phyloP scores from a whole-genome alignment of 176 grass and related monocot species.

The Aegilops tauschii region DNA sequence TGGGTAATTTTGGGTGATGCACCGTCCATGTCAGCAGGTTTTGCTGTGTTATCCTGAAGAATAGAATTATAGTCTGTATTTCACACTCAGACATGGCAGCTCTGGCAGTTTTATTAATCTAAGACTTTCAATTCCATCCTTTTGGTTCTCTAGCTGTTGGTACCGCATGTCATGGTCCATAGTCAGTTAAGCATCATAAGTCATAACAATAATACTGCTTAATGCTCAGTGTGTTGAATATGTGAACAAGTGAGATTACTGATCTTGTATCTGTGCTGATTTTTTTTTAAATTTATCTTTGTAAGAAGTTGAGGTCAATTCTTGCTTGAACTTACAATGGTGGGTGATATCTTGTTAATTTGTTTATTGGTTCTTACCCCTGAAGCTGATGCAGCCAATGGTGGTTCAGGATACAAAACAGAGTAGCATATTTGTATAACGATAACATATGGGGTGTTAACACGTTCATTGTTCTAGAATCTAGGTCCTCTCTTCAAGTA shows the following conservation, averaged over 20 bases:
- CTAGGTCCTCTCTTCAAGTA: too few species aligned
- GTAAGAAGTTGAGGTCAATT: not conserved
- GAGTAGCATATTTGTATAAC: not conserved
- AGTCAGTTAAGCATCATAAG: not conserved
- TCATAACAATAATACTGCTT: not conserved
- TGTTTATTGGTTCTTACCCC: not conserved
- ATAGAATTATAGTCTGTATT: not conserved
- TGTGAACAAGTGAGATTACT: not conserved
- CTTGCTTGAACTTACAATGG: not conserved
- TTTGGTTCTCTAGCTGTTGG: constrained; percentile 25
- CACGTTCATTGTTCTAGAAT: too few species aligned
- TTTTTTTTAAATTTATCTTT: not conserved
- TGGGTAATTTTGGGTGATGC: too few species aligned
- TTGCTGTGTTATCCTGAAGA: not conserved
- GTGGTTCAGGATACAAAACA: not conserved
- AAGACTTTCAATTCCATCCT: not conserved
- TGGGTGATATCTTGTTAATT: not conserved
- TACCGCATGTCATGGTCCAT: not conserved
- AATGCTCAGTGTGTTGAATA: not conserved
- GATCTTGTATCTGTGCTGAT: not conserved
- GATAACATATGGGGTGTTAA: too few species aligned
- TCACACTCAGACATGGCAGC: not conserved
- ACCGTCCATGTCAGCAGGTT: too few species aligned
- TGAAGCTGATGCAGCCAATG: not conserved
- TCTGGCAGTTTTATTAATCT: constrained; percentile 11